Evolutionary conservation across 768 basidiomycete species (phyloP), one percentile per base, ranked within the genome.

Genomic region (Dioszegia hungarica): DNA sequence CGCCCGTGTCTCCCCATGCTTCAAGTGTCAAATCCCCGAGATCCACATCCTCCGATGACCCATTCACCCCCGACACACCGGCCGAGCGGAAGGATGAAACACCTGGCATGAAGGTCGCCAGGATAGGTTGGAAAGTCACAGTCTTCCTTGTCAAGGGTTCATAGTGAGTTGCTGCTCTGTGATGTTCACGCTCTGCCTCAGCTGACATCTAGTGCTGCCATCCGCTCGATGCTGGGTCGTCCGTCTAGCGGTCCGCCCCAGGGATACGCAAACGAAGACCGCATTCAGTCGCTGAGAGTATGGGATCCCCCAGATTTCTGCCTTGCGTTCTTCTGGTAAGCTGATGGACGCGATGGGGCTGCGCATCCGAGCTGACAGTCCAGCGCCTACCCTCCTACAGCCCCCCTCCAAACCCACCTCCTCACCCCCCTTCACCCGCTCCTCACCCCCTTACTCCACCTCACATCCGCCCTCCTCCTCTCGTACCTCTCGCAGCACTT

Each of bases 291-390:
- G 28, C 44, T 75, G 12, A 58, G 61, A 33, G 69, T 75, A 10
- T 75, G 74, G 74, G 72, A 75, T 61, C 74, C 74, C 11, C 67
- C 66, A 31, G 72, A 73, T 27, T 75, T 75, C 56, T 67, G 62
- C 39, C 57, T 73, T 14, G 61, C 67, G 15, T 75, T 75, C 45
- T 75, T 75, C 62, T 71, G 68, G 72, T 73, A 29, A 34, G 72
- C n/a, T n/a, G n/a, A n/a, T n/a, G n/a, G n/a, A n/a, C n/a, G n/a
- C n/a, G n/a, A n/a, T n/a, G n/a, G n/a, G n/a, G n/a, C n/a, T n/a
- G n/a, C n/a, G n/a, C n/a, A n/a, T n/a, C n/a, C n/a, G n/a, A 54
- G 49, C 51, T 57, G 36, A 57, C 24, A 33, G 24, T 25, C 17
- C 48, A 72, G 72, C 52, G 70, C 66, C 22, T 66, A 63, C 34